phyloP scores from a whole-genome alignment of 495 filamentous ascomycete genomes.

The Neurospora sp. region DNA sequence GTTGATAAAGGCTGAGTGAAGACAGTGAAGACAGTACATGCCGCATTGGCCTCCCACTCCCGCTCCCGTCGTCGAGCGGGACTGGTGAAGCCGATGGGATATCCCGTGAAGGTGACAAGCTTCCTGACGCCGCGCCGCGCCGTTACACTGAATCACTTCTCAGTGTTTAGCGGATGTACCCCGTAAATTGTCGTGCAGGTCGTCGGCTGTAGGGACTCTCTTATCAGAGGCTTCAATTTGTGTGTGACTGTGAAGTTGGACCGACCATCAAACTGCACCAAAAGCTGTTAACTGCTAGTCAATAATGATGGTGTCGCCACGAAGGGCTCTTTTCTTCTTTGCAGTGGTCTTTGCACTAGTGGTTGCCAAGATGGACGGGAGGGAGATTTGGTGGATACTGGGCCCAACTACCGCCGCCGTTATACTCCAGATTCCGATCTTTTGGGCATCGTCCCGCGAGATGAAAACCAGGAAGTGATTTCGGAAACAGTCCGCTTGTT shows the following conservation, averaged over 20 bases:
- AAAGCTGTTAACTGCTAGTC: neutral
- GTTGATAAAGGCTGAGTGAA: neutral
- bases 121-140: neutral
- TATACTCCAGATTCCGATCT: neutral
- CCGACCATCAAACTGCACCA: neutral
- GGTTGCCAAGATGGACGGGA: conserved; percentile 1
- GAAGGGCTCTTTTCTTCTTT: neutral
- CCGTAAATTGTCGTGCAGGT: neutral
- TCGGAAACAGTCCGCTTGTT: neutral
- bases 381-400: neutral
- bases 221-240: neutral
- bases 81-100: neutral
- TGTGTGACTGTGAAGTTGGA: neutral
- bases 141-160: neutral
- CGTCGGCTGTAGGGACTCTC: neutral
- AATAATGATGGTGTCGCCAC: neutral
- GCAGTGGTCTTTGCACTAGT: conserved; percentile 1
- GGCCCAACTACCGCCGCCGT: neutral
- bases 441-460: neutral
- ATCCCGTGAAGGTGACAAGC: neutral
- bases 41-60: neutral
- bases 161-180: neutral
- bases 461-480: neutral
- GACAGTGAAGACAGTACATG: neutral
- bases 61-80: neutral